These are phyloP conservation scores for Euphorbia lathyris DNA, from an alignment of 345 rosid genomes.

Conservation along the genomic window DNA sequence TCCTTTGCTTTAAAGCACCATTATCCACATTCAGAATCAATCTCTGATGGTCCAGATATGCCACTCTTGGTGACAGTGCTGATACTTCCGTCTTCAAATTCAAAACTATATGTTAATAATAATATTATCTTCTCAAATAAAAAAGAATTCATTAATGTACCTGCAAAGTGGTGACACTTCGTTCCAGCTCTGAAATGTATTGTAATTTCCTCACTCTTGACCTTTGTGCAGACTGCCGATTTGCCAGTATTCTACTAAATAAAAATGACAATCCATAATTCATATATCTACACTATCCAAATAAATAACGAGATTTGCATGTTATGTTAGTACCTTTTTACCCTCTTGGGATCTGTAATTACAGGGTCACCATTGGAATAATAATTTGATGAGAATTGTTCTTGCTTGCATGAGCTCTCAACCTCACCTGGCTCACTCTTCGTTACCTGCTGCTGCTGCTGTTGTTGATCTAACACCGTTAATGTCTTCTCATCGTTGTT, in stretches of 20 bases:
- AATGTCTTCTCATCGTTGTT: slow-evolving; percentile 48
- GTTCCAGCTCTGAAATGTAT: slow-evolving; percentile 61
- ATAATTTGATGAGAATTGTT: slow-evolving; percentile 26
- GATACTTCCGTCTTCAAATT: slow-evolving; percentile 76
- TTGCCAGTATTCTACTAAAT: slow-evolving; percentile 55
- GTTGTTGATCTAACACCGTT: slow-evolving; percentile 16
- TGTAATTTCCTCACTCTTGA: slow-evolving; percentile 66
- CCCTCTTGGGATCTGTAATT: slow-evolving; percentile 76
- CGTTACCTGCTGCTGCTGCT: slow-evolving; percentile 10
- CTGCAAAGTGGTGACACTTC: slow-evolving; percentile 60
- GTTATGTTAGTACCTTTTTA: slow-evolving; percentile 53
- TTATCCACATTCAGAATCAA: slow-evolving; percentile 81
- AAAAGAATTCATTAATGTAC: too few species aligned
- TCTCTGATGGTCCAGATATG: slow-evolving; percentile 83
- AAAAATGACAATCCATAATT: background rate
- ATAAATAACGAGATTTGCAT: too few species aligned
- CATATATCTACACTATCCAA: too few species aligned
- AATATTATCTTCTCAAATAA: too few species aligned
- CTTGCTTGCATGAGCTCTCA: slow-evolving; percentile 51
- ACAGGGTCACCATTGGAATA: slow-evolving; percentile 34
- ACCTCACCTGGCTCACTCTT: slow-evolving; percentile 43
- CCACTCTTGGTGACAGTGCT: slow-evolving; percentile 76
- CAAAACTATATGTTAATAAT: too few species aligned
- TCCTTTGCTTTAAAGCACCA: slow-evolving; percentile 84
- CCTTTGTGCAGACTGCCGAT: slow-evolving; percentile 73